Conservation (phyloP, 2,329 filamentous ascomycete genomes). For the Aspergillus fumigatiaffinis region DNA sequence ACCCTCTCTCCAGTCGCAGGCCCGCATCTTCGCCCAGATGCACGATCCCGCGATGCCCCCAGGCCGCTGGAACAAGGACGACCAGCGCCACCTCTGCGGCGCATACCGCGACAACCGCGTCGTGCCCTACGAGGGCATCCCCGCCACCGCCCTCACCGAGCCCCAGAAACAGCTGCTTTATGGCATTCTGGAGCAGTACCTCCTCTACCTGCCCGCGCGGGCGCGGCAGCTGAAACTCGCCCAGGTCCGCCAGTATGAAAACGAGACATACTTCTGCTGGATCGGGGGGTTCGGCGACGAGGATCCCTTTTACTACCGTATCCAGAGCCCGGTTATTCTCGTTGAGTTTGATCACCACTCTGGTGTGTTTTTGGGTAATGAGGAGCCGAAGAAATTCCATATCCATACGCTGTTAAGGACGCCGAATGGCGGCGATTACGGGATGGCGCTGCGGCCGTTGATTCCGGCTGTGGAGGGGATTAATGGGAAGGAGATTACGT, state of each 20-base stretch:
- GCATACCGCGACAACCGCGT: constrained; percentile 74
- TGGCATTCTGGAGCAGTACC: constrained; percentile 59
- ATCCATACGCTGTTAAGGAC: constrained; percentile 70
- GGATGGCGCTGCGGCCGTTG: constrained; percentile 48
- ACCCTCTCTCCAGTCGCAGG: constrained; percentile 43
- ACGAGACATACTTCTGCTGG: constrained; percentile 75
- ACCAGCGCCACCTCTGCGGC: constrained; percentile 73
- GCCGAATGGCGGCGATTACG: constrained; percentile 75
- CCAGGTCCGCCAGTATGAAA: constrained; percentile 53
- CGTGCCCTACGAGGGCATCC: constrained; percentile 68
- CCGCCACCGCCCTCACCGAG: constrained; percentile 42
- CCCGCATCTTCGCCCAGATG: constrained; percentile 58
- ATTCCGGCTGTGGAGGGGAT: constrained; percentile 34
- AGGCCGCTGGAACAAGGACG: constrained; percentile 71
- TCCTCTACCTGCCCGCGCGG: constrained; percentile 61
- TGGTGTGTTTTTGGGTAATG: constrained; percentile 71
- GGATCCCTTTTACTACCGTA: constrained; percentile 72
- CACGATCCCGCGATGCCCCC: constrained; percentile 61
- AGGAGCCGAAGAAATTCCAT: constrained; percentile 71
- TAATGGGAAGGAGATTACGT: constrained; percentile 35
- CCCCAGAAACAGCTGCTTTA: constrained; percentile 54
- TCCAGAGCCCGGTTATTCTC: constrained; percentile 71
- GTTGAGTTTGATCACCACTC: constrained; percentile 78
- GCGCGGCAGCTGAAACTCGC: constrained; percentile 54
- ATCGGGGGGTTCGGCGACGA: constrained; percentile 65